A percentile compares a stretch with the other conserved stretches of the same genome.
phyloP scores from a whole-genome alignment of 2,329 filamentous ascomycete species.

The Trichoderma hamatum region DNA sequence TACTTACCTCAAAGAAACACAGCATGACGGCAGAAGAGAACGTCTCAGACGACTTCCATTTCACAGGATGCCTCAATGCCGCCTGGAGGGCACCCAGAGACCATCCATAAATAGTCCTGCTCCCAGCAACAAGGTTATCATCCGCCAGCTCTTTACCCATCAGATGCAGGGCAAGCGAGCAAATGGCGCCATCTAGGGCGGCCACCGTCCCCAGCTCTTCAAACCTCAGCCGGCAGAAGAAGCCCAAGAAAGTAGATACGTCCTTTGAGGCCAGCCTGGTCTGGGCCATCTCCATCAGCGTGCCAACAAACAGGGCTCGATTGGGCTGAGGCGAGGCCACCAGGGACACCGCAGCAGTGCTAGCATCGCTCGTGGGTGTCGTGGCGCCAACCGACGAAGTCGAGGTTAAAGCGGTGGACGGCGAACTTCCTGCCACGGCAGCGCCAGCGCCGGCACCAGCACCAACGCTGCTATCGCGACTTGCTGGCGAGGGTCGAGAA shows the following conservation, averaged over 20 bases:
- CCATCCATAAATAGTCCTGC: constrained; percentile 44
- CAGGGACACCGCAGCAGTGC: constrained; percentile 24
- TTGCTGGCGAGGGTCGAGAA: constrained; percentile 24
- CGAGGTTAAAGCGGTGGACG: constrained; percentile 29
- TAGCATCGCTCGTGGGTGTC: neutral
- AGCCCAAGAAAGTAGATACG: constrained; percentile 32
- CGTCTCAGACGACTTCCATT: constrained; percentile 48
- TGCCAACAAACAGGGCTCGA: constrained; percentile 39
- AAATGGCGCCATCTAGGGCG: constrained; percentile 45
- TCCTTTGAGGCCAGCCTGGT: constrained; percentile 30
- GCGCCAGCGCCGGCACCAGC: constrained; percentile 24
- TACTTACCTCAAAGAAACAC: constrained; percentile 44
- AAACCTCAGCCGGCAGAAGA: constrained; percentile 36
- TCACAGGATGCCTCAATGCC: constrained; percentile 42
- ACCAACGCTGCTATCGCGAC: constrained; percentile 12
- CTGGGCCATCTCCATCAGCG: constrained; percentile 37
- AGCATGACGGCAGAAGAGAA: constrained; percentile 47
- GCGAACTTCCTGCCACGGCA: constrained; percentile 30
- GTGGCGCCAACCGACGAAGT: neutral
- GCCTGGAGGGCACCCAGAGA: constrained; percentile 42
- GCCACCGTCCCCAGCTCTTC: constrained; percentile 41
- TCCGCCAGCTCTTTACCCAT: constrained; percentile 42
- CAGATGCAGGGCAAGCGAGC: constrained; percentile 44
- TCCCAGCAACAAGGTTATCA: constrained; percentile 38
- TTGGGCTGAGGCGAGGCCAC: constrained; percentile 29